Percentiles rank a stretch among this genome's conserved stretches.
These are phyloP conservation scores for Coprinopsis strossmayeri DNA, from an alignment of 768 basidiomycete species.

Conservation along the genomic window DNA sequence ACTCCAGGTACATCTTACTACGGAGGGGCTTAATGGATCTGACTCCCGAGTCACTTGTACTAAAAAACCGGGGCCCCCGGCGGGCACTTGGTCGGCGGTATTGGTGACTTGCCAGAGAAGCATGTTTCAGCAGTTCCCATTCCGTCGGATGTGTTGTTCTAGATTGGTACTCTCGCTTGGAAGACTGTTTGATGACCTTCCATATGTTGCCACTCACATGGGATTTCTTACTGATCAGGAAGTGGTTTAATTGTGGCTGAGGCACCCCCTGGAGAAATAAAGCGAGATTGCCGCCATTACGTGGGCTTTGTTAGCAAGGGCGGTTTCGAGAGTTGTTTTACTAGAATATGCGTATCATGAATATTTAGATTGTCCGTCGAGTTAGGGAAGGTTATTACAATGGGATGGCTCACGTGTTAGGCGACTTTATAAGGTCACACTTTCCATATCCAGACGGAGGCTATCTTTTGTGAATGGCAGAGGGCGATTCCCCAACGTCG, in stretches of 20 bases:
- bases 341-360: no score
- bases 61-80: no score
- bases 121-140: neutral
- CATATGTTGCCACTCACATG: neutral
- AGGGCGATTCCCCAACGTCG: constrained; percentile 1
- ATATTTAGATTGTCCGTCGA: no score
- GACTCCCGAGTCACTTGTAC: no score
- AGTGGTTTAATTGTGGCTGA: neutral
- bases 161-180: neutral
- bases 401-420: neutral
- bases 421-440: constrained; percentile 7
- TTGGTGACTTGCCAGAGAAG: no score
- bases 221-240: neutral
- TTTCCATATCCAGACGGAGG: constrained; percentile 5
- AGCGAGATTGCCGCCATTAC: no score
- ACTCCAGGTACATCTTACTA: no score
- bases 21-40: no score
- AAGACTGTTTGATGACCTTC: neutral
- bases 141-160: neutral
- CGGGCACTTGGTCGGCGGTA: no score
- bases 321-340: no score
- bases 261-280: neutral
- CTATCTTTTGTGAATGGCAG: constrained; percentile 12
- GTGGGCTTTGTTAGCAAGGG: no score
- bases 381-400: neutral